Percentiles rank a stretch among this genome's conserved stretches.
phyloP scores from a whole-genome alignment of 768 basidiomycete genomes.

The Asterophora parasitica region DNA sequence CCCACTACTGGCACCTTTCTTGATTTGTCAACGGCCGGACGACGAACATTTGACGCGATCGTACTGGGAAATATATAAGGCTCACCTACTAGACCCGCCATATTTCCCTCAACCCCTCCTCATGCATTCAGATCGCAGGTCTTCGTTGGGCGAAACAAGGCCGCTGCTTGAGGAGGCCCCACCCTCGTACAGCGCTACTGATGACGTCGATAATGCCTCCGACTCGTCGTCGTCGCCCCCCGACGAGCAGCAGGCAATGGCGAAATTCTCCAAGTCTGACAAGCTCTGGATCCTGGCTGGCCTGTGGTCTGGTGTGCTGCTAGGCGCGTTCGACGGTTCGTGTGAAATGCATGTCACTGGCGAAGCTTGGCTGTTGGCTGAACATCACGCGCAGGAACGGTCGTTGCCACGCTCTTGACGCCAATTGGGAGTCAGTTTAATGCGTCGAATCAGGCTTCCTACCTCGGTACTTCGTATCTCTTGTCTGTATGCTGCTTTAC shows the following conservation, averaged over 20 bases:
- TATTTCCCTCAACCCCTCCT: conserved; percentile 26
- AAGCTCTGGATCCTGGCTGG: conserved; percentile 70
- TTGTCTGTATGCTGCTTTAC: conserved; percentile 89
- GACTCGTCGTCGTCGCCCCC: conserved; percentile 23
- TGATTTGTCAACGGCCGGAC: conserved; percentile 32
- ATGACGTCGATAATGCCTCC: conserved; percentile 33
- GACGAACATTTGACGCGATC: conserved; percentile 19
- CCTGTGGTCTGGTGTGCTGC: conserved; percentile 78
- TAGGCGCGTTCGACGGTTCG: conserved; percentile 82
- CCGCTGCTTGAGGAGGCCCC: conserved; percentile 51
- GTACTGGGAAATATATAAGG: conserved; percentile 24
- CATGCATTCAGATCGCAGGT: conserved; percentile 42
- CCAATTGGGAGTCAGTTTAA: conserved; percentile 85
- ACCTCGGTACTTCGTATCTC: conserved; percentile 86
- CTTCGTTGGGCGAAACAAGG: conserved; percentile 46
- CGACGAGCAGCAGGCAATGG: conserved; percentile 30
- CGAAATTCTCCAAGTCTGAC: conserved; percentile 48
- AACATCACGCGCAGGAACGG: conserved; percentile 50
- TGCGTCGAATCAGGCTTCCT: conserved; percentile 75
- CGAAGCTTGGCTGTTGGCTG: conserved; percentile 7
- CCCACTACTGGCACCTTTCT: conserved; percentile 20
- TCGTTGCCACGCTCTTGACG: conserved; percentile 80
- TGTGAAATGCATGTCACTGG: conserved; percentile 11
- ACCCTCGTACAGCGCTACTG: conserved; percentile 42
- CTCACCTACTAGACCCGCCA: conserved; percentile 12